phyloP scores from a whole-genome alignment of 2,329 filamentous ascomycete species.

The Sclerotinia minor region DNA sequence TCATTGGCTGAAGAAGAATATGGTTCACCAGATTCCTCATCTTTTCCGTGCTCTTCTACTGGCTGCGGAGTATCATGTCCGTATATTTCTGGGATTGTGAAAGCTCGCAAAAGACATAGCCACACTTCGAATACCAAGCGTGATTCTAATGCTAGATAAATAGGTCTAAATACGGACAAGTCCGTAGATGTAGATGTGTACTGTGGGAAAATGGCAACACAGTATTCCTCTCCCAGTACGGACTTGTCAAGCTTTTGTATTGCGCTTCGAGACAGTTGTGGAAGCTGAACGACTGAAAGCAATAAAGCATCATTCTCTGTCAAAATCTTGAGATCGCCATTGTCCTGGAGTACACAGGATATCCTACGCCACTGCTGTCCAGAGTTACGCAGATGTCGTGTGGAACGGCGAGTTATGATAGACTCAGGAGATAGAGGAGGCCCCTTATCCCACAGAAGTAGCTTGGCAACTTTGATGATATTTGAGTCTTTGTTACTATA shows the following conservation, averaged over 20 bases:
- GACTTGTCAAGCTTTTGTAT: slow-evolving; percentile 88
- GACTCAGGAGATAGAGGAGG: slow-evolving; percentile 52
- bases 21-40: slow-evolving; percentile 19
- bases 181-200: slow-evolving; percentile 75
- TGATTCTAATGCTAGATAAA: slow-evolving; percentile 85
- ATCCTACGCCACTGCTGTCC: slow-evolving; percentile 75
- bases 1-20: slow-evolving; percentile 44
- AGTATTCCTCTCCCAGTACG: slow-evolving; percentile 89
- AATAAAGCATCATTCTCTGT: slow-evolving; percentile 80
- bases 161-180: slow-evolving; percentile 76
- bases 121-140: slow-evolving; percentile 94
- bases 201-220: slow-evolving; percentile 92
- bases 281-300: slow-evolving; percentile 80
- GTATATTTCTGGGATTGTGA: slow-evolving; percentile 89
- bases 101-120: slow-evolving; percentile 88
- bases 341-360: slow-evolving; percentile 91
- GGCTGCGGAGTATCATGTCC: slow-evolving; percentile 43
- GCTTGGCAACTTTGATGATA: slow-evolving; percentile 93
- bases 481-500: slow-evolving; percentile 72
- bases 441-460: slow-evolving; percentile 88
- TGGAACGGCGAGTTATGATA: slow-evolving; percentile 54
- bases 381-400: slow-evolving; percentile 55
- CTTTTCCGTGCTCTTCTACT: slow-evolving; percentile 29
- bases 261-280: slow-evolving; percentile 83
- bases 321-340: slow-evolving; percentile 89